Evolutionary conservation across 495 filamentous ascomycete genomes (phyloP), one percentile per base, ranked within the genome.

Genomic region (Penicillium crystallinum): DNA sequence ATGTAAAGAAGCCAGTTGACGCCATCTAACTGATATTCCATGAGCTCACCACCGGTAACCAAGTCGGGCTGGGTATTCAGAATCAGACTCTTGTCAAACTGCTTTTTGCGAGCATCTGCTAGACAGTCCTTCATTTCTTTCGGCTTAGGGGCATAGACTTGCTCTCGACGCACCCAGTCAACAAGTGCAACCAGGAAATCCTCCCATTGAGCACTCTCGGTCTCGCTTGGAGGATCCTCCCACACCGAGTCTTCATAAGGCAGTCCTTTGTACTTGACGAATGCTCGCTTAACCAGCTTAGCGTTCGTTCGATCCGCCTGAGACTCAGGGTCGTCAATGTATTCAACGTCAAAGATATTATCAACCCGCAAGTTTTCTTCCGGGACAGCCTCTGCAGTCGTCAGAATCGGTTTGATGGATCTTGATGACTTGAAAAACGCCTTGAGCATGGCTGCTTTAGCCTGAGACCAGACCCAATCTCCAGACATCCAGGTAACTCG

Each of bases 1-100:
- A 89, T 91, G 65, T 90, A 96, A 52, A 95, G 86, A n/a, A 97
- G 80, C 91, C 93, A 99, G 63, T 97, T 97, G 51, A 97, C 67
- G 14, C 95, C 95, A 17, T 97, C 89, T 35, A 92, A 71, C 63
- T 99, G 95, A 63, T 99, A 99, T 10, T 80, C 75, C 91, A 99
- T 97, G 33, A 97, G 75, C 52, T 89, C 77, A 9, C 92, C 92
- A 18, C 88, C 84, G 18, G 71, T 79, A 10, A 99, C 71, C 30
- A 83, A 80, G 21, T 73, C 67, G 0, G 95, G 92, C 63, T 99
- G 95, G 21, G 74, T 67, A 38, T 84, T 77, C 56, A 89, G 77
- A 53, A 87, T 79, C 15, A 93, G 70, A 0, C 83, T 75, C 21
- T 64, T 64, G 42, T 75, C 72, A 57, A 97, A 99, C 31, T 84